Evolutionary conservation across 805 yeast genomes (phyloP), one percentile per base, ranked within the genome.

Genomic region (Wickerhamiella spandovensis): DNA sequence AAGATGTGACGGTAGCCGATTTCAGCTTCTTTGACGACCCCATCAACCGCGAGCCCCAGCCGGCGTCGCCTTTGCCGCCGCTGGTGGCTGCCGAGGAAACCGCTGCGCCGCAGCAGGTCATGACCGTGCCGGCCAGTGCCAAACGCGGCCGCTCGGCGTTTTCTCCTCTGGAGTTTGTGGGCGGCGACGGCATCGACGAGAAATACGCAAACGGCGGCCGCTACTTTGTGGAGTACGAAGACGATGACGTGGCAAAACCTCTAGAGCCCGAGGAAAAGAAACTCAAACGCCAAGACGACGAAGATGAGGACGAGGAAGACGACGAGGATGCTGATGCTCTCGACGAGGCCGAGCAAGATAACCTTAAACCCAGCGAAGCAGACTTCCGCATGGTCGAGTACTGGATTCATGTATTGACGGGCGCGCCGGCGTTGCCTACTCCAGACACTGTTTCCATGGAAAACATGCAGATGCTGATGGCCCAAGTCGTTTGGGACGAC

Each of bases 131-230:
- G 17, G 5, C 17, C 23, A 5, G 18, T 5, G 46, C n/a, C 23
- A 17, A 22, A 21, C 17, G 38, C 23, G n/a, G 28, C 12, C 17
- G 38, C 9, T 44, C 37, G 3, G 43, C 22, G 7, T 44, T 44
- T 20, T 25, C 46, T 8, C 38, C 48, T 2, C 42, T 41, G 15
- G 42, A 32, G 44, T 18, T 20, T 1, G 23, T 15, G 22, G 44
- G 24, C 38, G 9, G 37, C 48, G 46, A 76, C 51, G n/a, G 15
- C 12, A 80, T 90, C 39, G 97, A 90, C 61, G 79, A 84, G 51
- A 90, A 90, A 60, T 90, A 90, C 59, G 81, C 82, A 12, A 74
- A 75, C 55, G 98, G 98, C 5, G 98, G 98, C 1, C 84, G 89
- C 60, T 90, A 84, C 61, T 88, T 80, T 61, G 85, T 84, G 13